Evolutionary conservation across 805 yeast genomes (phyloP), one percentile per base, ranked within the genome.

Genomic region (Groenewaldozyma salmanticensis): DNA sequence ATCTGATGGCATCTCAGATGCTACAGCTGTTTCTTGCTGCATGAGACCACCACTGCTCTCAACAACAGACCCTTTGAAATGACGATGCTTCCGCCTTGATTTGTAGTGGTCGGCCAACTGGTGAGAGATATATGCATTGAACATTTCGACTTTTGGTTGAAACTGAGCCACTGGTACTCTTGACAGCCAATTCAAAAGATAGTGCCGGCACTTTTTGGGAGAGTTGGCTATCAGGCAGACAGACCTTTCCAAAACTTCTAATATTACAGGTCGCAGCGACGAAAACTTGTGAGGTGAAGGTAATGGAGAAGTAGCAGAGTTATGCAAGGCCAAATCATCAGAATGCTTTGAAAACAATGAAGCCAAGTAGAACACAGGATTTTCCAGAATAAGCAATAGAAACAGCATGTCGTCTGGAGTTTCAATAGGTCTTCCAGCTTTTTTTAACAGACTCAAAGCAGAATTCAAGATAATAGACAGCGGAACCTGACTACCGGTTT

Each of bases 81-180:
- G n/a, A n/a, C n/a, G n/a, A n/a, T n/a, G n/a, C 15, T 24, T 19
- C 11, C 39, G 37, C 17, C 39, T 35, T 13, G 32, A 35, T 18
- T 46, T 33, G 37, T 52, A 55, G 27, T 54, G 52, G 57, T 70
- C 47, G 32, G 77, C 72, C 41, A 88, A 64, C 35, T 84, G 85
- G 53, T 82, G 85, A 0, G 94, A 81, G 29, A 87, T 71, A 59
- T 81, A 86, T 18, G 85, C 66, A 52, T 87, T 88, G 37, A 84
- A 52, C 24, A 81, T 62, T 31, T 85, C 85, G 0, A 86, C 71
- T 49, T 79, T 77, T 2, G 58, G 52, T 6, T 58, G 56, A 47
- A 81, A 80, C 5, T 64, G 67, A 0, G 57, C 59, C 0, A 49
- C 42, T 0, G 77, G 60, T 15, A 67, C 52, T 35, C 68, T 64